Percentiles rank a stretch among this genome's conserved stretches.
Evolutionary conservation across 306 rosid genomes (phyloP).

Genomic region (Medicago truncatula): DNA sequence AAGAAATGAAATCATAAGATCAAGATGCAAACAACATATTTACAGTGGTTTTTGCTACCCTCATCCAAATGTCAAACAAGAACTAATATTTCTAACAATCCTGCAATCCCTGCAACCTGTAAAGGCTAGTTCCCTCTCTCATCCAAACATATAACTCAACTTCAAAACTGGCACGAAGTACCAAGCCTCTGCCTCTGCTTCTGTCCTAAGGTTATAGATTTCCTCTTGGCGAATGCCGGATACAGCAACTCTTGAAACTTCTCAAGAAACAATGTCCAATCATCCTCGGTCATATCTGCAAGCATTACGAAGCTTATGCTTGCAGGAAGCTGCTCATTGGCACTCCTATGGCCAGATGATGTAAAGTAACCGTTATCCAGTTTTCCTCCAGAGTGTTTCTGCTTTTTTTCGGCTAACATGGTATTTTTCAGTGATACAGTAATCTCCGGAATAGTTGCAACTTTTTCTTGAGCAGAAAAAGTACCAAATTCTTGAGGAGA

Average conservation of each 20-base stretch:
- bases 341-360: conserved; percentile 87
- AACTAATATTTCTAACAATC: conserved; percentile 49
- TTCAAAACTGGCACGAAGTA: conserved; percentile 99
- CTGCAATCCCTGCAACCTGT: conserved; percentile 57
- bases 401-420: conserved; percentile 62
- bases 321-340: conserved; percentile 90
- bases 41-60: conserved; percentile 58
- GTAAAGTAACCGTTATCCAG: conserved; percentile 61
- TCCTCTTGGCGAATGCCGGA: conserved; percentile 82
- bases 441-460: conserved; percentile 58
- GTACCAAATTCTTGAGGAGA: conserved; percentile 44
- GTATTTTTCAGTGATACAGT: conserved; percentile 70
- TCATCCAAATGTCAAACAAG: conserved; percentile 55
- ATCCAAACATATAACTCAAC: conserved; percentile 43
- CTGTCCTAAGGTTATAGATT: conserved; percentile 72
- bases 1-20: conserved; percentile 38
- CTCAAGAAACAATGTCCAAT: conserved; percentile 80
- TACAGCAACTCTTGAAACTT: conserved; percentile 75
- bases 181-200: conserved; percentile 97
- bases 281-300: conserved; percentile 78
- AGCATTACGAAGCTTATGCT: conserved; percentile 81
- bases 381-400: conserved; percentile 55
- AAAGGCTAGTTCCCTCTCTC: conserved; percentile 34
- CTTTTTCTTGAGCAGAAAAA: conserved; percentile 43
- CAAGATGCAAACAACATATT: conserved; percentile 75